Evolutionary conservation across 176 grass and related monocot genomes (phyloP), one percentile per base, ranked within the genome.

Genomic region (Thinopyrum elongatum): DNA sequence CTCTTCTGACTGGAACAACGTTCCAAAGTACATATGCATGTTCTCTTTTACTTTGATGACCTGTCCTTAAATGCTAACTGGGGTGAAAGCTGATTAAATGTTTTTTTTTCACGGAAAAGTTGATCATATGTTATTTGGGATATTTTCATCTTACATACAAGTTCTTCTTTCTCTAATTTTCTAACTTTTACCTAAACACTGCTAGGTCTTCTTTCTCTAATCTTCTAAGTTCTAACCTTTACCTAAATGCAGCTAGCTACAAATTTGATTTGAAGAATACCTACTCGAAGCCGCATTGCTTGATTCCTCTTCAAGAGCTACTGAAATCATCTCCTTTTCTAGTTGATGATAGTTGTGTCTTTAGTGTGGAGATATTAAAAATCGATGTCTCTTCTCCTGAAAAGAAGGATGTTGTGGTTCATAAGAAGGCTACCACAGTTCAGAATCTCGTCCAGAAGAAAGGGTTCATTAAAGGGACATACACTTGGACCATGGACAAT

Each of bases 261-360:
- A 7, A 6, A 1, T 81, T 80, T 21, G 19, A 65, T 15, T 16
- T 80, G 26, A 80, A 86, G 76, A 21, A 68, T 0, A 23, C 15
- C 1, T 33, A 29, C 2, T 85, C 74, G 49, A 53, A 53, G 16
- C 16, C 16, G 49, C 49, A 53, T 53, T 53, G 16, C 49, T 53
- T 53, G 16, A 53, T 53, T 53, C 49, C 16, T 53, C 49, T 53
- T 53, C 49, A 19, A 16, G 49, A 53, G 14, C 62, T 79, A 70
- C 63, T 70, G 74, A 86, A 70, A 70, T 78, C 84, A 78, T 69
- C 83, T 39, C 15, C 77, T 16, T 79, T 33, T 72, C 65, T 80
- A 19, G 65, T 86, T 62, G 84, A 86, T 72, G 76, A 53, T 53
- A 53, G 49, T 6, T 53, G 49, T 53, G 49, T 53, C 49, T 53